Conservation (phyloP, 768 basidiomycete species). For the Pleurotus cornucopiae region DNA sequence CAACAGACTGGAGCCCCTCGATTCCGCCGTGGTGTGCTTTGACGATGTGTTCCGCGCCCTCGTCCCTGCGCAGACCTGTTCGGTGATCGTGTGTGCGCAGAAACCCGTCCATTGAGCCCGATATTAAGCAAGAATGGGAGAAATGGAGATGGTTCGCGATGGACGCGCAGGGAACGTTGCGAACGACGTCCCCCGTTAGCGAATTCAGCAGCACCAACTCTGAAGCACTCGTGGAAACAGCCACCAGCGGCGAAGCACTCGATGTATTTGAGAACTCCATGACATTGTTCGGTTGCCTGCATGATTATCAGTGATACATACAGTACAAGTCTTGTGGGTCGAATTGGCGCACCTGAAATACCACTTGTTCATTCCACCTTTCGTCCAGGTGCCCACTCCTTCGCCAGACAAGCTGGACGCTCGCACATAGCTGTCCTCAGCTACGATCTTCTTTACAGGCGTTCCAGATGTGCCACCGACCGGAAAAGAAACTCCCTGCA, state of each 20-base stretch:
- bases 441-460: conserved; percentile 68
- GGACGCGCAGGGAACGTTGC: conserved; percentile 54
- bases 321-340: background rate
- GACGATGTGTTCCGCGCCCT: conserved; percentile 48
- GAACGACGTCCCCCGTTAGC: conserved; percentile 61
- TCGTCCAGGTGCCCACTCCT: conserved; percentile 76
- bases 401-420: conserved; percentile 56
- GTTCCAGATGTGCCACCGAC: conserved; percentile 51
- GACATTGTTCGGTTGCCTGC: conserved; percentile 22
- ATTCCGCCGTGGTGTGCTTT: conserved; percentile 82
- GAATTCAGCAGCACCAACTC: conserved; percentile 72
- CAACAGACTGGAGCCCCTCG: conserved; percentile 74
- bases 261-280: conserved; percentile 44
- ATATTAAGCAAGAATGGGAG: conserved; percentile 59
- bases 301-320: background rate
- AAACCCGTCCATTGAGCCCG: conserved; percentile 71
- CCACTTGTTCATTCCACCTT: conserved; percentile 86
- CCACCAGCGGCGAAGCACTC: conserved; percentile 51
- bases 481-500: conserved; percentile 70
- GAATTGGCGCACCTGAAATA: conserved; percentile 52
- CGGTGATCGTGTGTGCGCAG: conserved; percentile 72
- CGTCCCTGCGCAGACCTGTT: conserved; percentile 46
- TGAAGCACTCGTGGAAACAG: conserved; percentile 52
- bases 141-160: conserved; percentile 62
- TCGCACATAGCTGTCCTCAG: conserved; percentile 77